Conservation (phyloP, 2,329 filamentous ascomycete genomes). For the Tetracladium maxilliforme region DNA sequence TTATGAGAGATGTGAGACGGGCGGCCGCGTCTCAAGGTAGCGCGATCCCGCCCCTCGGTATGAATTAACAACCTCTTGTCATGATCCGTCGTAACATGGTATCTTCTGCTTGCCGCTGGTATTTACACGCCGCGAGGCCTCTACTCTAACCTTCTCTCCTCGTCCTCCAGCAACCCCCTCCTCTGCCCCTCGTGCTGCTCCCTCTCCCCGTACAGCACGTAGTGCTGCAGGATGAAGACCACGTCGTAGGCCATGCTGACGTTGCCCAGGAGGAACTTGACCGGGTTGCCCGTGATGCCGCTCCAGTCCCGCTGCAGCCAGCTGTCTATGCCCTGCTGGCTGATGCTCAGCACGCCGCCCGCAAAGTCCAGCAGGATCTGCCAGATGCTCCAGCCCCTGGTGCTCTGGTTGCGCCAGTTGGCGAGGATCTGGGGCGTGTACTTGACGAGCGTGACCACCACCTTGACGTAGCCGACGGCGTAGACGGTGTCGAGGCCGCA, state of each 20-base stretch:
- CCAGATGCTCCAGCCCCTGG: conserved; percentile 73
- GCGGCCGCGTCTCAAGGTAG: too few relatives aligned
- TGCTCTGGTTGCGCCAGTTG: conserved; percentile 77
- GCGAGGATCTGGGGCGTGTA: conserved; percentile 76
- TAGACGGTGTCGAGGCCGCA: conserved; percentile 47
- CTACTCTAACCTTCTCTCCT: background rate
- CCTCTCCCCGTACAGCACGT: conserved; percentile 51
- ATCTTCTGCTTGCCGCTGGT: too few relatives aligned
- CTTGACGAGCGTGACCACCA: conserved; percentile 79
- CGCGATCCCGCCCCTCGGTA: too few relatives aligned
- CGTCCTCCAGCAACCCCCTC: conserved; percentile 18
- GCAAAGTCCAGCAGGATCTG: conserved; percentile 74
- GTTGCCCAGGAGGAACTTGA: conserved; percentile 78
- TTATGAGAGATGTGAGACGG: too few relatives aligned
- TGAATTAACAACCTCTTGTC: too few relatives aligned
- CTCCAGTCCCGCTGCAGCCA: conserved; percentile 78
- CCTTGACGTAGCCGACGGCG: conserved; percentile 74
- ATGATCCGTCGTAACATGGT: too few relatives aligned
- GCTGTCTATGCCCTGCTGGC: conserved; percentile 74
- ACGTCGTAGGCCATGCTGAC: conserved; percentile 76
- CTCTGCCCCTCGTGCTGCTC: conserved; percentile 15
- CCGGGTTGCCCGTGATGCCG: conserved; percentile 78
- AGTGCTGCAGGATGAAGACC: conserved; percentile 82
- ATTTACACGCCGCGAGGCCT: too few relatives aligned
- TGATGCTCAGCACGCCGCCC: conserved; percentile 68